Base-by-base conservation (phyloP, 2,329 filamentous ascomycete genomes). In the Sordariomycetes sp. region DNA sequence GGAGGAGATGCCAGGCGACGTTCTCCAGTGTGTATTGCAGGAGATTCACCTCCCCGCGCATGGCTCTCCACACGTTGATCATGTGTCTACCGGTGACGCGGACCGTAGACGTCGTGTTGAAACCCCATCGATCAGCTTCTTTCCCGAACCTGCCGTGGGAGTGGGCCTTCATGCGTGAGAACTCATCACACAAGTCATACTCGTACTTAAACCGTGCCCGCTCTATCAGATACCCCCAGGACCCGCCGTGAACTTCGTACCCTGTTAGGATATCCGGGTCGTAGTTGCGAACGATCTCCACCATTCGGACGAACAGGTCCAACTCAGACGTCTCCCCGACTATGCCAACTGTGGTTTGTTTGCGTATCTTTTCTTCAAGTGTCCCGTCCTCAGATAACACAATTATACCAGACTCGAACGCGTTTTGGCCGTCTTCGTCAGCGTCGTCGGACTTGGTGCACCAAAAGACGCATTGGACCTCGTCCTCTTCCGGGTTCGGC, bases 11-110 rank as follows among this genome's bases (percentile, higher is more conserved):
- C 76, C 95, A 97, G 0, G 85, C 89, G 3, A 97, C 90, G 65
- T 96, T 97, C 70, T 97, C 94, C 83, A 97, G 88, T 0, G 89
- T 96, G 68, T 99, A 97, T 68, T 97, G 92, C 12, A 96, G 79
- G 32, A 99, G 75, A 64, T 92, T 95, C 32, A 99, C 74, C 71
- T 97, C 93, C n/a, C 87, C 83, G 59, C 90, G 83, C 92, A 99
- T 97, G 0, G 92, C 91, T 65, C 93, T 83, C 91, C 94, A 97
- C 53, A 97, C 88, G 64, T 97, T 97, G 74, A 99, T 92, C 79
- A 96, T 90, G 68, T 97, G 93, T 61, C 94, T 82, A 5, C 94
- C 94, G 0, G 92, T 97, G n/a, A 99, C 83, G 59, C 86, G 85
- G 63, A 97, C 91, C 2, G 90, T 93, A 2, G 91, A 96, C 0